Percentiles rank a stretch among this genome's conserved stretches.
Conservation (phyloP, 2,329 filamentous ascomycete genomes). For the Xylariaceae sp. region DNA sequence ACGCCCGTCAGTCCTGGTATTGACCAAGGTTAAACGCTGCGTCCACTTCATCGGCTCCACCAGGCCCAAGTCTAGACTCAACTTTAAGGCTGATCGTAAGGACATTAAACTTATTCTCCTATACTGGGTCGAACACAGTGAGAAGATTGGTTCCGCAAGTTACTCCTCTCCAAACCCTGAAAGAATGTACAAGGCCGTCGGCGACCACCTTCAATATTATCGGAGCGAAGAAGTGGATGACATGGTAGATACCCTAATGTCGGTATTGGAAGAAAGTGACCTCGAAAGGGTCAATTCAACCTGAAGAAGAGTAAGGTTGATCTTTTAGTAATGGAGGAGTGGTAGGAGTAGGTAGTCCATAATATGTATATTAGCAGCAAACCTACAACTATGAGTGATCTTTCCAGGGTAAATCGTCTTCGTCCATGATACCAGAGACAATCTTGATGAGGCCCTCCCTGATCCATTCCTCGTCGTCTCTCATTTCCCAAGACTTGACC, state of each 20-base stretch:
- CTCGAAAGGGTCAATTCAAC: not conserved
- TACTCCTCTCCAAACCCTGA: not conserved
- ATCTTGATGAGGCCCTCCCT: not conserved
- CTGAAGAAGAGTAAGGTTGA: not conserved
- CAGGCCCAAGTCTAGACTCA: not conserved
- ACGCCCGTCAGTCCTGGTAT: not conserved
- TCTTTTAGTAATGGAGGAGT: not conserved
- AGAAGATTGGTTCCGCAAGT: too few relatives aligned
- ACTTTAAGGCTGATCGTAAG: not conserved
- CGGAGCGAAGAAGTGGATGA: not conserved
- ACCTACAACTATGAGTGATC: not conserved
- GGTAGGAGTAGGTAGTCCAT: not conserved
- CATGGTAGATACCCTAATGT: not conserved
- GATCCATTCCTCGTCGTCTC: not conserved
- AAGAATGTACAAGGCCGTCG: not conserved
- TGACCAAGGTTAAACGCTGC: not conserved
- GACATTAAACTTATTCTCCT: too few relatives aligned
- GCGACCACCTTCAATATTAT: not conserved
- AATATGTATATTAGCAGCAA: not conserved
- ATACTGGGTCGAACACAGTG: too few relatives aligned
- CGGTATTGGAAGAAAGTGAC: not conserved
- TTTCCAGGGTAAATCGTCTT: not conserved
- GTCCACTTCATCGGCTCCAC: not conserved
- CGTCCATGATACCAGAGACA: not conserved
- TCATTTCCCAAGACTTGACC: not conserved